Evolutionary conservation across 2,329 filamentous ascomycete species (phyloP).

Genomic region (Aspergillus aculeatus): DNA sequence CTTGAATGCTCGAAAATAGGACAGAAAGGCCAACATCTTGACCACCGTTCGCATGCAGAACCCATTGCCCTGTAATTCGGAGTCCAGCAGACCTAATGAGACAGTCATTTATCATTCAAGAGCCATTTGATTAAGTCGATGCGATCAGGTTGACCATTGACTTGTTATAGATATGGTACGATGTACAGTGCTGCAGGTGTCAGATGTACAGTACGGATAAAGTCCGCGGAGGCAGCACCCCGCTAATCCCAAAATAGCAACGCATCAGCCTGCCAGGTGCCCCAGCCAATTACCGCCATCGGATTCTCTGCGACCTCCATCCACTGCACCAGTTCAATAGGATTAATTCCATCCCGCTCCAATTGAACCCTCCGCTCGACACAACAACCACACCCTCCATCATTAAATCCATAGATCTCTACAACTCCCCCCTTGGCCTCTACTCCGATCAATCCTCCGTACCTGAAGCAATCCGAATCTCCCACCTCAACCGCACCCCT

Average conservation of each 20-base stretch:
- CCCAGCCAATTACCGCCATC: constrained; percentile 6
- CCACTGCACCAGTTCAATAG: too few relatives aligned
- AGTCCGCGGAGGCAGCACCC: neutral
- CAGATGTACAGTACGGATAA: too few relatives aligned
- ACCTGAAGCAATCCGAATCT: neutral
- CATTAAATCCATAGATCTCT: neutral
- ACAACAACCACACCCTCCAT: neutral
- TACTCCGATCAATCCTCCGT: neutral
- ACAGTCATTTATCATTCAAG: too few relatives aligned
- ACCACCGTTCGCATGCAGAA: too few relatives aligned
- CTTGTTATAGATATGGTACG: too few relatives aligned
- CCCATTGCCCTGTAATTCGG: too few relatives aligned
- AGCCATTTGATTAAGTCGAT: too few relatives aligned
- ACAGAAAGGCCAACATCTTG: too few relatives aligned
- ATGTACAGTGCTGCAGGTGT: too few relatives aligned
- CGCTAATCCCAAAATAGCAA: constrained; percentile 14
- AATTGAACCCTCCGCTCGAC: neutral
- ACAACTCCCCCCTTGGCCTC: neutral
- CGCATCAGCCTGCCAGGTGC: neutral
- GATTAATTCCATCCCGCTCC: neutral
- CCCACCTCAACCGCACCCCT: neutral
- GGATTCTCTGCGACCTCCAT: neutral
- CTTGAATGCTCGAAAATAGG: too few relatives aligned
- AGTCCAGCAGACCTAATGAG: too few relatives aligned
- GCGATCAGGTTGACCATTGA: too few relatives aligned